phyloP scores from a whole-genome alignment of 2,329 filamentous ascomycete species.

The Shiraia bambusicola region DNA sequence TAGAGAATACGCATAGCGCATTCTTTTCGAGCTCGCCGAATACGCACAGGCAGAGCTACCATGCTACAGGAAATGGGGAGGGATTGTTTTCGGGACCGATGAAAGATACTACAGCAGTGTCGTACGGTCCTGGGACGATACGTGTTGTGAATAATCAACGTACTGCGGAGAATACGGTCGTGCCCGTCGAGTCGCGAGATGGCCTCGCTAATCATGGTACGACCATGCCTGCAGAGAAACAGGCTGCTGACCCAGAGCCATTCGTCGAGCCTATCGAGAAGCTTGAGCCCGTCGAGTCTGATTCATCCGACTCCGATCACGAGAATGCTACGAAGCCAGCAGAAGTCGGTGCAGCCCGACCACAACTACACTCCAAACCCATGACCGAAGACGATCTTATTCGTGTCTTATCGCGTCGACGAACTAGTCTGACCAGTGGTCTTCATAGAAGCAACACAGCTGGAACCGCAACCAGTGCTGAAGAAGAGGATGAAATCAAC shows the following conservation, averaged over 20 bases:
- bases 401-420: slow-evolving; percentile 51
- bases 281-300: slow-evolving; percentile 15
- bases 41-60: slow-evolving; percentile 15
- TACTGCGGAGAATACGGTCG: neutral
- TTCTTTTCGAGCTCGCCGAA: slow-evolving; percentile 26
- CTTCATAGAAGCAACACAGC: slow-evolving; percentile 29
- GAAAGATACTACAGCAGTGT: slow-evolving; percentile 14
- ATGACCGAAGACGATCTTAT: slow-evolving; percentile 58
- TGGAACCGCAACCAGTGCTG: slow-evolving; percentile 22
- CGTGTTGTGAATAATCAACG: slow-evolving; percentile 2
- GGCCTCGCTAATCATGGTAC: neutral
- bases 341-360: slow-evolving; percentile 14
- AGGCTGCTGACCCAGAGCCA: slow-evolving; percentile 2
- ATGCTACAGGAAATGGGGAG: slow-evolving; percentile 8
- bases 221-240: neutral
- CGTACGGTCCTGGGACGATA: slow-evolving; percentile 1
- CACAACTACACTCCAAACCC: slow-evolving; percentile 28
- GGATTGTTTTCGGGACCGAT: slow-evolving; percentile 13
- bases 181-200: neutral
- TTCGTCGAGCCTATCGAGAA: slow-evolving; percentile 12
- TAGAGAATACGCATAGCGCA: slow-evolving; percentile 2
- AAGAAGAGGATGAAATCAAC: slow-evolving; percentile 58
- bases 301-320: slow-evolving; percentile 24
- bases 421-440: slow-evolving; percentile 40
- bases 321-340: slow-evolving; percentile 25